These are phyloP conservation scores for Starmerella gropengiesseri DNA, from an alignment of 805 yeast genomes.

Conservation along the genomic window DNA sequence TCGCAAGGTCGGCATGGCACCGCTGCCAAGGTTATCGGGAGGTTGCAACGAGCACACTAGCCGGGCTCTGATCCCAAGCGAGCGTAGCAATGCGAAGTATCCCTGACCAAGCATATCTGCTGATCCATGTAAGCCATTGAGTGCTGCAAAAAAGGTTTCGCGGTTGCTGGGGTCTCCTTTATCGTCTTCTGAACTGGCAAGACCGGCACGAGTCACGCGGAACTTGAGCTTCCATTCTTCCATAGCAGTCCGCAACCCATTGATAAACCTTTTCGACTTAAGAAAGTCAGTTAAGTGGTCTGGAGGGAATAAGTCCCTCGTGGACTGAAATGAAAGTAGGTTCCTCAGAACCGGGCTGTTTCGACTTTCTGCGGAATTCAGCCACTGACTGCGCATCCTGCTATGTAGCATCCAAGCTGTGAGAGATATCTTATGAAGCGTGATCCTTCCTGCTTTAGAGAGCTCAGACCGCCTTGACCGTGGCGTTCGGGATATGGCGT, in stretches of 20 bases:
- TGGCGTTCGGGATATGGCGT: constrained; percentile 4
- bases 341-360: constrained; percentile 30
- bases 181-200: constrained; percentile 24
- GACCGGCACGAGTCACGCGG: constrained; percentile 36
- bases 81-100: constrained; percentile 62
- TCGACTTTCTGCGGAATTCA: constrained; percentile 40
- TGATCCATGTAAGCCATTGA: constrained; percentile 49
- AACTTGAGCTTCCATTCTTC: constrained; percentile 48
- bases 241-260: constrained; percentile 62
- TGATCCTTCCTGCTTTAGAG: too few species aligned
- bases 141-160: constrained; percentile 35
- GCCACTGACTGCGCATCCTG: constrained; percentile 60
- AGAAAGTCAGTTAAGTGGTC: constrained; percentile 37
- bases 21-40: constrained; percentile 46
- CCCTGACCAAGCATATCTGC: constrained; percentile 80
- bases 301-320: constrained; percentile 41
- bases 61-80: constrained; percentile 61
- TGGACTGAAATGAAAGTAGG: constrained; percentile 39
- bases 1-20: constrained; percentile 3
- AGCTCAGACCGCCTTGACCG: too few species aligned
- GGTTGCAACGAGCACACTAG: constrained; percentile 79
- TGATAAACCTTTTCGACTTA: constrained; percentile 57
- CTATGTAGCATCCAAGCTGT: constrained; percentile 58
- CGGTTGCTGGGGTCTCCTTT: constrained; percentile 27
- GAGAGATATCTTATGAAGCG: constrained; percentile 49